Conservation (phyloP, 192 early-diverging fungal genomes). For the Coemansia asiatica region DNA sequence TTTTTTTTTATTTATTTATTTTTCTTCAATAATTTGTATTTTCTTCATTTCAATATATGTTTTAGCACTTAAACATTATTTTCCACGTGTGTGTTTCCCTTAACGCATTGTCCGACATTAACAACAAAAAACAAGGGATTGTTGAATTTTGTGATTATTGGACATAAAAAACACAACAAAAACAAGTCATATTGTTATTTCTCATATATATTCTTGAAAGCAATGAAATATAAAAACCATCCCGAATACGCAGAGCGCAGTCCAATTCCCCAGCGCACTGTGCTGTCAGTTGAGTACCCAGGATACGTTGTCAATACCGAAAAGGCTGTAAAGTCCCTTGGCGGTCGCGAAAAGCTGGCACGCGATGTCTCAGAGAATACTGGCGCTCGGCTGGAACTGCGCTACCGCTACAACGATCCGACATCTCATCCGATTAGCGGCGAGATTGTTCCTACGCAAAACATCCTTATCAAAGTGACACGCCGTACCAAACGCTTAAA, state of each 20-base stretch:
- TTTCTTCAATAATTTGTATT: neutral
- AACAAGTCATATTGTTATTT: neutral
- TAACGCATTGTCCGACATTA: neutral
- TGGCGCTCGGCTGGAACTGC: slow-evolving; percentile 47
- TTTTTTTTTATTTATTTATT: neutral
- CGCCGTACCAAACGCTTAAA: slow-evolving; percentile 24
- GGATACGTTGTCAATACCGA: slow-evolving; percentile 39
- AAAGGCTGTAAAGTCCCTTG: slow-evolving; percentile 42
- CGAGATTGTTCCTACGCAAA: slow-evolving; percentile 31
- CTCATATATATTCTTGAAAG: neutral
- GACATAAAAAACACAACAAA: neutral
- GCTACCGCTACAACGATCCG: slow-evolving; percentile 49
- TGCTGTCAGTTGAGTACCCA: slow-evolving; percentile 53
- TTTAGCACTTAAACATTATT: neutral
- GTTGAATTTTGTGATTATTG: neutral
- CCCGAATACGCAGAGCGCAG: slow-evolving; percentile 26
- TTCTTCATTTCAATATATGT: neutral
- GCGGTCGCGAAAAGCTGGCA: slow-evolving; percentile 43
- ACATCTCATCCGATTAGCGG: slow-evolving; percentile 52
- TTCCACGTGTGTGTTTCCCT: neutral
- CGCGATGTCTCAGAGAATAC: slow-evolving; percentile 17
- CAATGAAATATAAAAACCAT: neutral
- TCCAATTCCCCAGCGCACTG: slow-evolving; percentile 19
- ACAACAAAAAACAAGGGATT: neutral
- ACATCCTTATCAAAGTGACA: slow-evolving; percentile 52